Conservation (phyloP, 2,329 filamentous ascomycete species). For the Aspergillus sp. region DNA sequence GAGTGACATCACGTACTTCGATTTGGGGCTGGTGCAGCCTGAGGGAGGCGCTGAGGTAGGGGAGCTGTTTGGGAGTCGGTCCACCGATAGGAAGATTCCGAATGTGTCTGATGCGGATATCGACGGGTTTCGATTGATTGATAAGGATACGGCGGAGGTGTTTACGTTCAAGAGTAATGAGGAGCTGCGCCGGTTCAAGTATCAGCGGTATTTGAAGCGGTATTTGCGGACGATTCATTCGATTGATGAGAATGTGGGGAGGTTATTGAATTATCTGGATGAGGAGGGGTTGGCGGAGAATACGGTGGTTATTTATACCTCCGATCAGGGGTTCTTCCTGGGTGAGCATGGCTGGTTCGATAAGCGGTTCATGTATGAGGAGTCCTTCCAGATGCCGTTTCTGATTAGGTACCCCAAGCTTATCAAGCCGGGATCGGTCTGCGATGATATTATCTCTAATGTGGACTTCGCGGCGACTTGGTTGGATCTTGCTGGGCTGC, state of each 20-base stretch:
- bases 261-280: slow-evolving; percentile 52
- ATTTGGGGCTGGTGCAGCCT: slow-evolving; percentile 55
- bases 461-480: slow-evolving; percentile 58
- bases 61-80: neutral
- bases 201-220: slow-evolving; percentile 59
- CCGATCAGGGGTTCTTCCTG: slow-evolving; percentile 59
- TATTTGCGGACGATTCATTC: slow-evolving; percentile 56
- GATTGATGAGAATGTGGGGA: slow-evolving; percentile 56
- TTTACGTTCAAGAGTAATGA: slow-evolving; percentile 48
- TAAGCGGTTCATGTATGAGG: slow-evolving; percentile 61
- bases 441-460: slow-evolving; percentile 55
- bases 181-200: slow-evolving; percentile 57
- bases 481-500: slow-evolving; percentile 48
- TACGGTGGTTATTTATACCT: slow-evolving; percentile 57
- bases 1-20: slow-evolving; percentile 53
- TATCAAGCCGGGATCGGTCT: slow-evolving; percentile 44
- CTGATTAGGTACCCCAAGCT: slow-evolving; percentile 50
- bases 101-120: neutral
- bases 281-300: slow-evolving; percentile 44
- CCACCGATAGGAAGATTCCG: slow-evolving; percentile 3
- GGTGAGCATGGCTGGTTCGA: slow-evolving; percentile 62
- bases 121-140: neutral
- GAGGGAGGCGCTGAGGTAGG: slow-evolving; percentile 43
- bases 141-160: slow-evolving; percentile 47
- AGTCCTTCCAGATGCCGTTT: slow-evolving; percentile 60